Base-by-base conservation (phyloP, 495 filamentous ascomycete genomes). In the Alectoria sarmentosa region DNA sequence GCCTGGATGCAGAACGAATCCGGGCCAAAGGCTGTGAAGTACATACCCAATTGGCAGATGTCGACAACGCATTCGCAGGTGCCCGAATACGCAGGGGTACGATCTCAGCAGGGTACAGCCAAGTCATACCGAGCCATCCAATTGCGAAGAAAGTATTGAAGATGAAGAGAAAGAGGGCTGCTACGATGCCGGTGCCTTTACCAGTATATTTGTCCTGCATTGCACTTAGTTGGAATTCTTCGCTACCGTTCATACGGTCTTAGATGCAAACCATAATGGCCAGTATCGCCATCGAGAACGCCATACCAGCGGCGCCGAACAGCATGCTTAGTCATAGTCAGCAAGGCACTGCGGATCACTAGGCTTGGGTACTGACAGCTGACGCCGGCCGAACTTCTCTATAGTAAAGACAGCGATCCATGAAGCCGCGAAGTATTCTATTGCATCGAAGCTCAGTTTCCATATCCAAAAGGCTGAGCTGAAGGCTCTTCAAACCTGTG, bases 101-200 rank as follows among this genome's bases (percentile, higher is more conserved):
- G 67, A 91, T 86, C 70, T 90, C 88, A 62, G 86, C 88, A 1
- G 85, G 84, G 70, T 91, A 91, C 30, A 91, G 76, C 87, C 80
- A 88, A 60, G 86, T 86, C 86, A 90, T 90, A 37, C 87, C 88
- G 28, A 90, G 78, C 88, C 88, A 90, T 21, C 88, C 88, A 63
- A 89, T 76, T 7, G 87, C 87, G 68, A 90, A 91, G 77, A 90
- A 90, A 1, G 86, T 87, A 71, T 87, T 88, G 78, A 89, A 90
- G 30, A 89, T 76, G 72, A 91, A 91, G 37, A 89, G 73, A 70
- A 91, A 87, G 10, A 85, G 79, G 0, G 81, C 78, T 19, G 82
- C 82, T 4, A 77, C 81, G 26, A 82, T 77, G 58, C 76, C 74
- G 14, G 76, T 72, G 9, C 73, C 60, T 66, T 65, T 66, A 28